These are phyloP conservation scores for Jacaranda mimosifolia DNA, from an alignment of 257 asterid genomes.

Conservation along the genomic window DNA sequence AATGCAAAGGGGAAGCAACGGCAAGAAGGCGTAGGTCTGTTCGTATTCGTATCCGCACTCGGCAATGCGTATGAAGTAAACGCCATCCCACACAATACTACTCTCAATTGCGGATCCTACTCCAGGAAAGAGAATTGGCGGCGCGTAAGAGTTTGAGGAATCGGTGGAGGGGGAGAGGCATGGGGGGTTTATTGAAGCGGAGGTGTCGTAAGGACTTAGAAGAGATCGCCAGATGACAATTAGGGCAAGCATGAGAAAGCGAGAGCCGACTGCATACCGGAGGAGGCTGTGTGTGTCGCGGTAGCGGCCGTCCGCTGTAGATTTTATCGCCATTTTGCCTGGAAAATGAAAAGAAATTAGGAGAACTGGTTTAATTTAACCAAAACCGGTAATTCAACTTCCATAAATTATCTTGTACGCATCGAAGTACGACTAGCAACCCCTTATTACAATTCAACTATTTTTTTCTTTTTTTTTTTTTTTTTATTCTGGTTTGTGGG, in stretches of 20 bases:
- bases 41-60: conserved; percentile 96
- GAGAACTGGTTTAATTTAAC: not conserved
- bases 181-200: conserved; percentile 77
- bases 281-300: conserved; percentile 46
- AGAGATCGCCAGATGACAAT: conserved; percentile 74
- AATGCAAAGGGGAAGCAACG: conserved; percentile 86
- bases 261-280: conserved; percentile 60
- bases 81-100: conserved; percentile 95
- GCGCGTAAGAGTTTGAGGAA: conserved; percentile 37
- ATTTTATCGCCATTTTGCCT: conserved; percentile 38
- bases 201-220: conserved; percentile 84
- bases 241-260: conserved; percentile 52
- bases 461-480: too few relatives aligned
- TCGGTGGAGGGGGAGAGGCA: conserved; percentile 59
- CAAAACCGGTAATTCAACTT: not conserved
- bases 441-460: too few relatives aligned
- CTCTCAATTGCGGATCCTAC: conserved; percentile 69
- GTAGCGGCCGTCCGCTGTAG: conserved; percentile 35
- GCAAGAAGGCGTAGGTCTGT: conserved; percentile 89
- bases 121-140: conserved; percentile 56
- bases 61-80: conserved; percentile 80
- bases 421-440: too few relatives aligned
- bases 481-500: too few relatives aligned
- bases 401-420: too few relatives aligned
- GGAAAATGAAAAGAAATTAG: not conserved